Evolutionary conservation across 345 rosid genomes (phyloP).

Genomic region (Conringia planisiliqua): DNA sequence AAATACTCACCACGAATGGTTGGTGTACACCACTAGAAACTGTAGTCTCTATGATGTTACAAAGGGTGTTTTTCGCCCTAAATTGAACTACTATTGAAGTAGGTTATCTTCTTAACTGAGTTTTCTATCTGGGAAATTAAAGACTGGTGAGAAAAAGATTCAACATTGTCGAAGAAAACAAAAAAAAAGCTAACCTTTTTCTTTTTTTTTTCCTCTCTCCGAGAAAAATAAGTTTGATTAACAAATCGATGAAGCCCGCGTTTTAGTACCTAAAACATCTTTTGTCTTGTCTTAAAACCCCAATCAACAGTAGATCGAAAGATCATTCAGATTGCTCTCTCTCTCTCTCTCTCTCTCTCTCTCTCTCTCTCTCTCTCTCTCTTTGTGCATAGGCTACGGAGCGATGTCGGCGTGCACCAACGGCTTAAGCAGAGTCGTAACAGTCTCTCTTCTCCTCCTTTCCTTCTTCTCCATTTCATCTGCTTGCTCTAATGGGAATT

Average conservation of each 20-base stretch:
- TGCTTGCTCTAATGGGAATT: slow-evolving; percentile 60
- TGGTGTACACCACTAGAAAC: neutral
- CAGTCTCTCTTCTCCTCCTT: slow-evolving; percentile 38
- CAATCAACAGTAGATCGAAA: slow-evolving; percentile 30
- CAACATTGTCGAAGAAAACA: slow-evolving; percentile 18
- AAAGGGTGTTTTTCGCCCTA: neutral
- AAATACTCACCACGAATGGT: neutral
- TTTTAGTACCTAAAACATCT: slow-evolving; percentile 28
- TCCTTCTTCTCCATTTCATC: slow-evolving; percentile 37
- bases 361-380: slow-evolving; percentile 28
- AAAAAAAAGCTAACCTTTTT: neutral
- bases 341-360: slow-evolving; percentile 17
- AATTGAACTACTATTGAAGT: slow-evolving; percentile 18
- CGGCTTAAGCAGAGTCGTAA: slow-evolving; percentile 50
- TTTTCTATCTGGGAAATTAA: neutral
- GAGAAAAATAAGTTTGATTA: slow-evolving; percentile 10
- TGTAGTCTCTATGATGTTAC: neutral
- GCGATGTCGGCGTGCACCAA: slow-evolving; percentile 50
- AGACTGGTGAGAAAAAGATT: slow-evolving; percentile 25
- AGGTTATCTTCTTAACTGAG: slow-evolving; percentile 15
- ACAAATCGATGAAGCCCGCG: slow-evolving; percentile 39
- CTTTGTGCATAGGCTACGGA: slow-evolving; percentile 30
- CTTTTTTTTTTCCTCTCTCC: neutral
- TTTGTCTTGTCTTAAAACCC: slow-evolving; percentile 35
- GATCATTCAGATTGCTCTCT: slow-evolving; percentile 5